phyloP scores from a whole-genome alignment of 192 early-diverging fungal genomes.

The Coemansia sp. region DNA sequence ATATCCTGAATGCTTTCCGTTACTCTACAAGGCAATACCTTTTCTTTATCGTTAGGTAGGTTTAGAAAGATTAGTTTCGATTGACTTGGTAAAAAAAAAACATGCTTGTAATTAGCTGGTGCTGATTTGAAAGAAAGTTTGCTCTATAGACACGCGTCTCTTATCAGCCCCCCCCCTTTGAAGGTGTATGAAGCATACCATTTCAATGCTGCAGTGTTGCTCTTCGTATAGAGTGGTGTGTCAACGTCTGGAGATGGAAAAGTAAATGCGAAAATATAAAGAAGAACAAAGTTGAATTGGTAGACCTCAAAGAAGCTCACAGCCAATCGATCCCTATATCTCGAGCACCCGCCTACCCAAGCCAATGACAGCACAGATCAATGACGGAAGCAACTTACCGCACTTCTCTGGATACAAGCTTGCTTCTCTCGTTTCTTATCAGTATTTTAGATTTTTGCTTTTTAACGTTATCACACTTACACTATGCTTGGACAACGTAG shows the following conservation, averaged over 20 bases:
- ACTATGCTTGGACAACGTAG: constrained; percentile 39
- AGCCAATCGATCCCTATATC: not conserved
- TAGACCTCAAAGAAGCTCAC: not conserved
- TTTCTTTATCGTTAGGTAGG: not conserved
- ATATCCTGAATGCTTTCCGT: constrained; percentile 35
- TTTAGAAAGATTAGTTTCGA: not conserved
- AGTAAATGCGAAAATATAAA: not conserved
- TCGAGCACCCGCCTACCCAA: not conserved
- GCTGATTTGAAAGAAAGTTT: not conserved
- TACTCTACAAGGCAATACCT: constrained; percentile 6
- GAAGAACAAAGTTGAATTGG: not conserved
- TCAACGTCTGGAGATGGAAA: not conserved
- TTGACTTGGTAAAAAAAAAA: not conserved
- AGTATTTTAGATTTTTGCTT: not conserved
- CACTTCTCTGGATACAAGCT: not conserved
- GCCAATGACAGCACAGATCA: not conserved
- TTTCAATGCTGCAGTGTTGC: not conserved
- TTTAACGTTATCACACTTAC: not conserved
- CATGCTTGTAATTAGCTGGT: not conserved
- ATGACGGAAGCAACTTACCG: not conserved
- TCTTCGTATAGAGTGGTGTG: not conserved
- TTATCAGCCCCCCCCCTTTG: too few species aligned
- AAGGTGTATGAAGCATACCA: not conserved
- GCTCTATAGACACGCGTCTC: too few species aligned
- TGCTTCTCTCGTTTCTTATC: not conserved